phyloP scores from a whole-genome alignment of 306 rosid species.

The Sicyos edulis region DNA sequence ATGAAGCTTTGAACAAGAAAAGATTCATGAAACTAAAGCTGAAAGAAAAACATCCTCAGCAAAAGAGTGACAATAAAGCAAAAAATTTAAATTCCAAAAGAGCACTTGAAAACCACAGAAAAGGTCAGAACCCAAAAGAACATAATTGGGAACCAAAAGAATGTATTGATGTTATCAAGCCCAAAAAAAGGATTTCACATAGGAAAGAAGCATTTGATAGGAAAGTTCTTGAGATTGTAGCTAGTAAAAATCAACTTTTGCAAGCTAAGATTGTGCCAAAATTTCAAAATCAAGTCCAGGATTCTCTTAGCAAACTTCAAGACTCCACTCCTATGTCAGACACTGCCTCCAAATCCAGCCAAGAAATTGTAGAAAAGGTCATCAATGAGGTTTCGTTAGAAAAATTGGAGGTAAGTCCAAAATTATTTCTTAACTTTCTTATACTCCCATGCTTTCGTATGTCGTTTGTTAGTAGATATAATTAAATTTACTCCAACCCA shows the following conservation, averaged over 20 bases:
- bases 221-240: conserved; percentile 2
- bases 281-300: conserved; percentile 45
- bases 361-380: conserved; percentile 14
- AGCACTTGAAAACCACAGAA: conserved; percentile 23
- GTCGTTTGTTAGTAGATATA: no score
- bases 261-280: conserved; percentile 37
- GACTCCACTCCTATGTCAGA: conserved; percentile 1
- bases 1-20: conserved; percentile 31
- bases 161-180: conserved; percentile 27
- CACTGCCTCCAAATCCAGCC: background rate
- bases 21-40: conserved; percentile 30
- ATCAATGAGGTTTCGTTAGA: conserved; percentile 7
- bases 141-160: conserved; percentile 21
- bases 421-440: background rate
- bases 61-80: conserved; percentile 4
- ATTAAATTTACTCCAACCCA: no score
- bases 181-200: conserved; percentile 37
- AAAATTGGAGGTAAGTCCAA: conserved; percentile 7
- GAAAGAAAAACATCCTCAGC: conserved; percentile 24
- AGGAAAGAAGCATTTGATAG: conserved; percentile 32
- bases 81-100: conserved; percentile 31
- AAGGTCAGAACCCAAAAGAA: conserved; percentile 30
- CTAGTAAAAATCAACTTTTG: conserved; percentile 33
- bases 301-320: conserved; percentile 29
- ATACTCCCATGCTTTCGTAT: conserved; percentile 7